phyloP scores from a whole-genome alignment of 1,139 yeast genomes.

The Hyphopichia wangnamkhiaoensis region DNA sequence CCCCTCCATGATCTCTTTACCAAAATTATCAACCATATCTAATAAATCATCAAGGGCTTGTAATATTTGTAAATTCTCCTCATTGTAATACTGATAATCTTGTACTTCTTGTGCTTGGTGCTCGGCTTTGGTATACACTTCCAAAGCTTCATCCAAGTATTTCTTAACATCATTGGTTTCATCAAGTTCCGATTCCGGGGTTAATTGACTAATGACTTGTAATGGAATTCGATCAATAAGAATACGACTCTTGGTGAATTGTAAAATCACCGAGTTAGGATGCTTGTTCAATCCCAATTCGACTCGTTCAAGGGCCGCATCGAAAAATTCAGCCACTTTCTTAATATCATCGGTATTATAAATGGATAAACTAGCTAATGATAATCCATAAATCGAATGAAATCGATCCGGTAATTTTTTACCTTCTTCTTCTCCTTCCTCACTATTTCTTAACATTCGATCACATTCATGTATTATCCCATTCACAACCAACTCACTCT shows the following conservation, averaged over 20 bases:
- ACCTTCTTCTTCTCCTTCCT: constrained; percentile 24
- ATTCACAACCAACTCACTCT: constrained; percentile 65
- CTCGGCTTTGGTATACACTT: constrained; percentile 48
- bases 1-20: constrained; percentile 50
- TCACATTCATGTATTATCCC: constrained; percentile 94
- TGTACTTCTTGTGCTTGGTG: constrained; percentile 25
- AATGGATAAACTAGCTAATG: constrained; percentile 67
- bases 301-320: constrained; percentile 71
- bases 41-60: constrained; percentile 63
- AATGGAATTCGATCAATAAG: constrained; percentile 59
- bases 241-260: constrained; percentile 58
- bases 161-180: constrained; percentile 33
- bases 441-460: constrained; percentile 59
- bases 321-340: constrained; percentile 55
- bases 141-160: constrained; percentile 43
- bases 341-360: constrained; percentile 45
- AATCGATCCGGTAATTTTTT: constrained; percentile 55
- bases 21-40: constrained; percentile 67
- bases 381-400: constrained; percentile 71
- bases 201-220: constrained; percentile 54
- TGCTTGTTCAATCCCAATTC: constrained; percentile 56
- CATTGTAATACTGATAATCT: constrained; percentile 31
- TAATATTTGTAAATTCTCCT: constrained; percentile 50
- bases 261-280: constrained; percentile 46
- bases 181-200: constrained; percentile 31